These are phyloP conservation scores for Mycena belliarum DNA, from an alignment of 768 basidiomycete species.

Conservation along the genomic window DNA sequence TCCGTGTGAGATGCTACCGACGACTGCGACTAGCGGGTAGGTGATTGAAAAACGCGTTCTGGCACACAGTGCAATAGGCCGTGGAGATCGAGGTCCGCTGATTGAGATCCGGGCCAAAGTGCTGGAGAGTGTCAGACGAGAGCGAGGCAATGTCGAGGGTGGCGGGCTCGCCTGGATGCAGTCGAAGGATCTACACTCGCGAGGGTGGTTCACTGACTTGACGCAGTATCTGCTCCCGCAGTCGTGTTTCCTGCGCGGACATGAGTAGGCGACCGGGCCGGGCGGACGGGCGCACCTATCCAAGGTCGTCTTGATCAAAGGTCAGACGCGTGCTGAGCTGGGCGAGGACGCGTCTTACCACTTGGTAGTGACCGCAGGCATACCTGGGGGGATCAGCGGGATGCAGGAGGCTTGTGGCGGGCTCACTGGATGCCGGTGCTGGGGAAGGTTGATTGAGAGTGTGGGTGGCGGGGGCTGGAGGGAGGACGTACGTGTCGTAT, in stretches of 20 bases:
- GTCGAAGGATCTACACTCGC: conserved; percentile 29
- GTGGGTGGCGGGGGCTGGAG: neutral
- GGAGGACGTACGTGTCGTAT: conserved; percentile 36
- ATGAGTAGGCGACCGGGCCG: too few relatives aligned
- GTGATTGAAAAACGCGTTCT: conserved; percentile 47
- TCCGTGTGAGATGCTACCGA: conserved; percentile 2
- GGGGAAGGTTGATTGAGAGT: neutral
- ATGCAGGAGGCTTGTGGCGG: conserved; percentile 23
- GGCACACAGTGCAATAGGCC: conserved; percentile 59
- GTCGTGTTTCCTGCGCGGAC: conserved; percentile 47
- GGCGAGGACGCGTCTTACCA: conserved; percentile 42
- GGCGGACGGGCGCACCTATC: too few relatives aligned
- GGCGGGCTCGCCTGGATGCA: conserved; percentile 44
- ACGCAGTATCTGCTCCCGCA: conserved; percentile 49
- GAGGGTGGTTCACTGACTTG: conserved; percentile 34
- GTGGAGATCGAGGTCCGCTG: conserved; percentile 59
- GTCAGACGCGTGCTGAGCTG: conserved; percentile 14
- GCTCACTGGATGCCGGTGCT: conserved; percentile 33
- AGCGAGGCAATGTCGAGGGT: neutral
- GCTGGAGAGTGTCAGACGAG: conserved; percentile 39
- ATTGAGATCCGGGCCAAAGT: conserved; percentile 66
- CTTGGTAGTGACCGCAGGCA: conserved; percentile 80
- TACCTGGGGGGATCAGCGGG: conserved; percentile 45
- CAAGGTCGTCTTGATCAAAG: conserved; percentile 39
- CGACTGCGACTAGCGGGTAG: neutral